phyloP scores from a whole-genome alignment of 2,329 filamentous ascomycete species.

The Tothia fuscella region DNA sequence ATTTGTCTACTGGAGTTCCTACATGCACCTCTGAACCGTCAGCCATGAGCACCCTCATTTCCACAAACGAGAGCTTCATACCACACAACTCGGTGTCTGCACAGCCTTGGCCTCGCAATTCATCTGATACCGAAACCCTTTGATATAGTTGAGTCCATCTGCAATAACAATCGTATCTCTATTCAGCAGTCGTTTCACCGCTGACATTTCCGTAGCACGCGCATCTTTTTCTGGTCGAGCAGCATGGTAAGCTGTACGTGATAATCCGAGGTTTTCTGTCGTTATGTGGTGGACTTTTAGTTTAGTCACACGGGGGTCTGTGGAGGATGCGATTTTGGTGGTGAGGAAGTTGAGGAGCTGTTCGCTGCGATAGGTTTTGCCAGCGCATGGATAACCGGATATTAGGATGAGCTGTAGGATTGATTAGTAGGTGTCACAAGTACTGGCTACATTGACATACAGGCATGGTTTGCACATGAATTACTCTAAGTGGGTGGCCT shows the following conservation, averaged over 20 bases:
- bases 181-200: slow-evolving; percentile 63
- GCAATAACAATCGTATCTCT: slow-evolving; percentile 66
- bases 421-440: not conserved
- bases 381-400: slow-evolving; percentile 51
- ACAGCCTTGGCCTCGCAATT: slow-evolving; percentile 76
- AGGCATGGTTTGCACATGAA: no score
- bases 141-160: slow-evolving; percentile 78
- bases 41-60: slow-evolving; percentile 14
- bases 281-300: slow-evolving; percentile 64
- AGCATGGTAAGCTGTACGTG: slow-evolving; percentile 61
- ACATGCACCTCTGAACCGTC: slow-evolving; percentile 40
- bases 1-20: slow-evolving; percentile 43
- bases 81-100: slow-evolving; percentile 61
- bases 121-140: slow-evolving; percentile 78
- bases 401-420: slow-evolving; percentile 43
- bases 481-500: no score
- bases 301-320: slow-evolving; percentile 31
- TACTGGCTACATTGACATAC: no score
- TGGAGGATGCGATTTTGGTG: slow-evolving; percentile 25
- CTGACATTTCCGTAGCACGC: slow-evolving; percentile 61
- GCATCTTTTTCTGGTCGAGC: slow-evolving; percentile 76
- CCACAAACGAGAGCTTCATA: slow-evolving; percentile 28
- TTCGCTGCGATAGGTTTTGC: slow-evolving; percentile 47
- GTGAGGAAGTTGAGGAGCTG: slow-evolving; percentile 56
- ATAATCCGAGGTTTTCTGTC: slow-evolving; percentile 57